A percentile compares a stretch with the other conserved stretches of the same genome.
Evolutionary conservation across 768 basidiomycete genomes (phyloP).

Genomic region (Xanthoconium stramineum): DNA sequence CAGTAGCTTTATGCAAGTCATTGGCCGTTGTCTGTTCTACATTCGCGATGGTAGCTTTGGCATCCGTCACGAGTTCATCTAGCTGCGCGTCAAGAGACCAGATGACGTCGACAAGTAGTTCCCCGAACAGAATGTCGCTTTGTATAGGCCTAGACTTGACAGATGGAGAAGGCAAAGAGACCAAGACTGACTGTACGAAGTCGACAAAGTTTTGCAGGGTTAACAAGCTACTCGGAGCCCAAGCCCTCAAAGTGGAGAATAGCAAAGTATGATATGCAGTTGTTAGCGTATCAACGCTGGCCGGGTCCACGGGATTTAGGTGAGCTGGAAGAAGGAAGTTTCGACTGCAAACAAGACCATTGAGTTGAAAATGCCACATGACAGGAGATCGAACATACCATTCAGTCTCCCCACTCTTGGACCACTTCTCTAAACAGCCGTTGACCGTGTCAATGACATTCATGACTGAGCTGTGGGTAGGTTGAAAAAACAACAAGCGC

Average conservation of each 20-base stretch:
- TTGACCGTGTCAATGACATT: constrained; percentile 56
- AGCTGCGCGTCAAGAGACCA: constrained; percentile 79
- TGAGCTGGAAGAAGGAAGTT: constrained; percentile 59
- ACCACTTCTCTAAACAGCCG: constrained; percentile 52
- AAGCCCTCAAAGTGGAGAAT: constrained; percentile 54
- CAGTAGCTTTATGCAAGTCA: constrained; percentile 34
- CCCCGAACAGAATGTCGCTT: constrained; percentile 52
- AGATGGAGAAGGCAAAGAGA: constrained; percentile 66
- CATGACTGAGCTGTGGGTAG: constrained; percentile 38
- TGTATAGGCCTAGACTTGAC: constrained; percentile 34
- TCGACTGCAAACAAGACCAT: constrained; percentile 43
- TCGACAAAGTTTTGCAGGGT: constrained; percentile 50
- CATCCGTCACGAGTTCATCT: constrained; percentile 65
- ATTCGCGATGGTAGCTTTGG: constrained; percentile 40
- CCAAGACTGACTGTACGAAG: constrained; percentile 62
- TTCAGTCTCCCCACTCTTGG: constrained; percentile 55
- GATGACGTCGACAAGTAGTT: constrained; percentile 72
- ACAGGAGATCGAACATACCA: constrained; percentile 43
- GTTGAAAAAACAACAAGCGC: constrained; percentile 11
- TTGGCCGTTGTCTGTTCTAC: constrained; percentile 21
- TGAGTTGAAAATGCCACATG: constrained; percentile 16
- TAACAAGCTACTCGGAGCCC: constrained; percentile 47
- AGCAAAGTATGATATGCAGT: constrained; percentile 70
- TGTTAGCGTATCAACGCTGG: constrained; percentile 53
- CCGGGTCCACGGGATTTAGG: constrained; percentile 52